These are phyloP conservation scores for Schizosaccharomyces pombe DNA, from an alignment of 805 yeast species.

Conservation along the genomic window DNA sequence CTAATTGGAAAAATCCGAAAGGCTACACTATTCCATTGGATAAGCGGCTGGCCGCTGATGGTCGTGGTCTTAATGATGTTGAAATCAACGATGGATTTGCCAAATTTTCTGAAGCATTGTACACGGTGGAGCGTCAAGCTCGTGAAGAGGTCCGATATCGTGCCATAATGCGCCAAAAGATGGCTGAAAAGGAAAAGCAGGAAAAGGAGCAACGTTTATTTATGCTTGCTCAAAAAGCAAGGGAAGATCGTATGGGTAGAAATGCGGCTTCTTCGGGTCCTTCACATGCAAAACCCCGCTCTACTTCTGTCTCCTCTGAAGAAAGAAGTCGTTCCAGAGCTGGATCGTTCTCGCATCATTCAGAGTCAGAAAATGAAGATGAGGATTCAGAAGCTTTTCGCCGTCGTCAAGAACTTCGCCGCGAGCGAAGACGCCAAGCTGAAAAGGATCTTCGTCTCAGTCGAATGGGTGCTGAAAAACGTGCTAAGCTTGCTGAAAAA, in stretches of 20 bases:
- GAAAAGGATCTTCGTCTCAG: conserved; percentile 24
- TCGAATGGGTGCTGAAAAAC: conserved; percentile 24
- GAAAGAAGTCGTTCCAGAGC: not conserved
- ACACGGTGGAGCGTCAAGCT: conserved; percentile 38
- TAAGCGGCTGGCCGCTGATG: conserved; percentile 40
- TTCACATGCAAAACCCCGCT: not conserved
- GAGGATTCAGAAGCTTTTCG: conserved; percentile 8
- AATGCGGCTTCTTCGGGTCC: not conserved
- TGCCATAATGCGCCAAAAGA: conserved; percentile 24
- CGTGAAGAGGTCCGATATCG: conserved; percentile 31
- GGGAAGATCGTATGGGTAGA: conserved; percentile 15
- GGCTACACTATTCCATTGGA: conserved; percentile 70
- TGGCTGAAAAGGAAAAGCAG: conserved; percentile 26
- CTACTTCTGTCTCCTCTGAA: not conserved
- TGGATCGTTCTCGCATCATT: no score
- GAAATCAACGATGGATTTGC: conserved; percentile 35
- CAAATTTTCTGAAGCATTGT: conserved; percentile 46
- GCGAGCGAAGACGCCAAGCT: conserved; percentile 24
- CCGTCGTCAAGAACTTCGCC: conserved; percentile 20
- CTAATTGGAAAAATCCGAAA: conserved; percentile 87
- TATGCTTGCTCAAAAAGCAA: conserved; percentile 26
- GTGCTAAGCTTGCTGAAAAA: conserved; percentile 19
- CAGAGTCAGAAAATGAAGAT: conserved; percentile 3
- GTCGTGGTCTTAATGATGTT: conserved; percentile 17
- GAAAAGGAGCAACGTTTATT: conserved; percentile 30